phyloP scores from a whole-genome alignment of 805 yeast species.

The Starmera dryadoides region DNA sequence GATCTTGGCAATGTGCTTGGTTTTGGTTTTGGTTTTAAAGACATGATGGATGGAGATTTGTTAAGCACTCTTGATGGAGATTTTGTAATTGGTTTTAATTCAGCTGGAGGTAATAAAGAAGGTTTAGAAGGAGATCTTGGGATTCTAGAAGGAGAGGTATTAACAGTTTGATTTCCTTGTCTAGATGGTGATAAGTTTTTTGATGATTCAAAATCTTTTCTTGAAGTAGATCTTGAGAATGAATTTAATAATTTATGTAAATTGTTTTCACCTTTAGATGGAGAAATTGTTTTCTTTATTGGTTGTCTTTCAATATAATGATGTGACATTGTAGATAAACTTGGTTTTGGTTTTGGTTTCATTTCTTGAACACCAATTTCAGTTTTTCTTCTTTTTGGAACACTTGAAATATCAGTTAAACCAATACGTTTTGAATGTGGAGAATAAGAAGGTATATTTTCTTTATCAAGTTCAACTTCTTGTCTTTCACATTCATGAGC shows the following conservation, averaged over 20 bases:
- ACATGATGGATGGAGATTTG: neutral
- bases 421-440: slow-evolving; percentile 17
- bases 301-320: too few relatives aligned
- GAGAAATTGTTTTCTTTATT: slow-evolving; percentile 1
- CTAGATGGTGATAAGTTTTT: neutral
- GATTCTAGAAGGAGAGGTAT: neutral
- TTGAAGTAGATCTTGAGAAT: neutral
- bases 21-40: neutral
- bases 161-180: too few relatives aligned
- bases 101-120: neutral
- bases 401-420: slow-evolving; percentile 8
- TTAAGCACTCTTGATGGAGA: neutral
- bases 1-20: slow-evolving; percentile 1
- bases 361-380: slow-evolving; percentile 11
- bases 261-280: slow-evolving; percentile 8
- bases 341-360: neutral
- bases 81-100: neutral
- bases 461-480: slow-evolving; percentile 16
- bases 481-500: slow-evolving; percentile 3
- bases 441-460: slow-evolving; percentile 16
- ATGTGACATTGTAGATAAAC: too few relatives aligned
- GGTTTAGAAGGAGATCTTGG: slow-evolving; percentile 9
- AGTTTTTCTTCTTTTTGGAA: slow-evolving; percentile 18
- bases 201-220: neutral
- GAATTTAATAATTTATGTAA: slow-evolving; percentile 4